A percentile compares a stretch with the other conserved stretches of the same genome.
phyloP scores from a whole-genome alignment of 2,329 filamentous ascomycete genomes.

The Aspergillus terreus region DNA sequence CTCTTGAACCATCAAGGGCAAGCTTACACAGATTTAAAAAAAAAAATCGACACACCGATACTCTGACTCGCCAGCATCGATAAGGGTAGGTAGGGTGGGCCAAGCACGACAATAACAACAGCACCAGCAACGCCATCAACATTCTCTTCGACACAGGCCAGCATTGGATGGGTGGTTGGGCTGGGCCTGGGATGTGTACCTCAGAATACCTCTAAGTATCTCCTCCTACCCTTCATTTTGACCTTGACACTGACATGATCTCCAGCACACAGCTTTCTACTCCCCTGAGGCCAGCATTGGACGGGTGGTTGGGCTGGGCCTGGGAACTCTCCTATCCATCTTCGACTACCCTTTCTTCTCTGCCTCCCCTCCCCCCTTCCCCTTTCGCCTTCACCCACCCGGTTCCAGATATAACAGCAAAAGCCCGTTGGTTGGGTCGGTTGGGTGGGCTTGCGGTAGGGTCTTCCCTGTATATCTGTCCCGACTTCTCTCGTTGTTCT shows the following conservation, averaged over 20 bases:
- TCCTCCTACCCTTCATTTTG: no score
- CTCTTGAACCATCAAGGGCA: background rate
- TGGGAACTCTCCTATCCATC: background rate
- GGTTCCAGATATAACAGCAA: background rate
- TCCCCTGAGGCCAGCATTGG: background rate
- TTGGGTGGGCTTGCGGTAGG: constrained; percentile 1
- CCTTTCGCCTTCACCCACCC: background rate
- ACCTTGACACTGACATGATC: no score
- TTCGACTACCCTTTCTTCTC: background rate
- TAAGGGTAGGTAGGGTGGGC: background rate
- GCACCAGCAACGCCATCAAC: background rate
- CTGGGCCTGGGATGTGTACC: background rate
- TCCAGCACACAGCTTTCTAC: background rate
- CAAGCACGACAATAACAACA: background rate
- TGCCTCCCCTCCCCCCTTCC: background rate
- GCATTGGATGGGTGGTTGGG: constrained; percentile 4
- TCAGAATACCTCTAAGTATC: no score
- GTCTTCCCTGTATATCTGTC: background rate
- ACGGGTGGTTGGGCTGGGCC: constrained; percentile 3
- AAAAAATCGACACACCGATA: no score
- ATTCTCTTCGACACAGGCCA: background rate
- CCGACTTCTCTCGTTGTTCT: background rate
- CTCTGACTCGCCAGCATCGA: no score
- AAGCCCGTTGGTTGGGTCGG: background rate
- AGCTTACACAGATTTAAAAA: no score